A percentile compares a stretch with the other conserved stretches of the same genome.
Conservation (phyloP, 176 grass and related monocot species). For the Avena insularis region DNA sequence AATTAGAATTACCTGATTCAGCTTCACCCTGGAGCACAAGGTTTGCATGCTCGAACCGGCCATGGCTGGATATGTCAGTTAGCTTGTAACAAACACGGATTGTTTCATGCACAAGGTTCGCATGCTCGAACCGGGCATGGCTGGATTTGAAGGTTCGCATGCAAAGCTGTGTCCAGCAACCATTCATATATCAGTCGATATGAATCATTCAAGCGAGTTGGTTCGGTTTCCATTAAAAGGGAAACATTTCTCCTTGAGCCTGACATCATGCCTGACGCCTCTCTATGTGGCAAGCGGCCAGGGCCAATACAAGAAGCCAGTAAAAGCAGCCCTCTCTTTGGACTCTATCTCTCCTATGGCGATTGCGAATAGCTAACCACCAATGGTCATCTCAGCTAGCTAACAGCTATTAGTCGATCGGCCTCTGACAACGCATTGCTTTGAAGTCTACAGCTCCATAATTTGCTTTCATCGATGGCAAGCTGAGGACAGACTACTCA, state of each 20-base stretch:
- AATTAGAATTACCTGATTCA: no score
- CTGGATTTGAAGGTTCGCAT: no score
- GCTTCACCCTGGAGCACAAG: not conserved
- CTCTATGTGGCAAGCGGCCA: constrained; percentile 28
- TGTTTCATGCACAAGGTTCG: constrained; percentile 21
- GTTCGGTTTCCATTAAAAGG: constrained; percentile 47
- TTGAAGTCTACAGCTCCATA: no score
- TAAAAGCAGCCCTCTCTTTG: constrained; percentile 47
- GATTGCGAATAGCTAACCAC: constrained; percentile 63
- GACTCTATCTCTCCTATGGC: not conserved
- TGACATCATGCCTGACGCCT: not conserved
- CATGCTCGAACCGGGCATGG: not conserved
- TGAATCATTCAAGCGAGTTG: constrained; percentile 43
- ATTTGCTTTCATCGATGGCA: no score
- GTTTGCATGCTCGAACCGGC: not conserved
- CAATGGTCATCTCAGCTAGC: not conserved
- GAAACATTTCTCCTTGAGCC: not conserved
- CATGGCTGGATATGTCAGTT: constrained; percentile 10
- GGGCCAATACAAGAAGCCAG: not conserved
- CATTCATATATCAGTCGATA: not conserved
- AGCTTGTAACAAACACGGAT: constrained; percentile 62
- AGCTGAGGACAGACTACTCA: no score
- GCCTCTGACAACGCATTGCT: no score
- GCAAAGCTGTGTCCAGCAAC: not conserved
- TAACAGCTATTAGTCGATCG: no score